A percentile compares a stretch with the other conserved stretches of the same genome.
Conservation (phyloP, 1,284 basidiomycete species). For the Fomitopsis schrenkii region DNA sequence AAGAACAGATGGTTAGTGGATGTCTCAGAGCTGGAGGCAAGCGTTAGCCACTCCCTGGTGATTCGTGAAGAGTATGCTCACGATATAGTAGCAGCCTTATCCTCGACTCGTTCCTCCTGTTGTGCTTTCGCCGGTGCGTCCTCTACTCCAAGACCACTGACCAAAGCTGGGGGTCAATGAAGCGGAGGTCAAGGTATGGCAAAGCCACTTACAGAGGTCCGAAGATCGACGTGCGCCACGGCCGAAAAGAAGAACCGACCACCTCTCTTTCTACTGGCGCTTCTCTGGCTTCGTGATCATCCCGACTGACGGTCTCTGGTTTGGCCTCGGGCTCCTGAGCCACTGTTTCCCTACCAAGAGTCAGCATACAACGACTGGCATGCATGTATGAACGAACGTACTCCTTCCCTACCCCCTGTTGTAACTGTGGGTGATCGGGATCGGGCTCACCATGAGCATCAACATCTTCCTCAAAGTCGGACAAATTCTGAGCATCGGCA, state of each 20-base stretch:
- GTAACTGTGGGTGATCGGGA: conserved; percentile 1
- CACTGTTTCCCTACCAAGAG: neutral
- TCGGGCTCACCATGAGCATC: conserved; percentile 23
- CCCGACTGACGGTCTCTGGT: neutral
- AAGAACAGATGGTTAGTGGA: conserved; percentile 8
- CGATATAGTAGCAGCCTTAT: neutral
- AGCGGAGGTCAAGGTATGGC: neutral
- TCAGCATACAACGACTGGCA: neutral
- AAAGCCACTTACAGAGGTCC: conserved; percentile 28
- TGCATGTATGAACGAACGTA: neutral
- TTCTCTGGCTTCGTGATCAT: too few species aligned
- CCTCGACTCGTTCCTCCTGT: neutral
- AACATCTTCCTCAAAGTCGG: conserved; percentile 53
- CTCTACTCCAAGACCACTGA: conserved; percentile 6
- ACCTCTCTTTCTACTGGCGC: too few species aligned
- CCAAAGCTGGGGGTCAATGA: neutral
- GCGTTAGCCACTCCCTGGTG: neutral
- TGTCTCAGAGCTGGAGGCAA: neutral
- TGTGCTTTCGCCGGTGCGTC: neutral
- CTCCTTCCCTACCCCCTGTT: neutral
- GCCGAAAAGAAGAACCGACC: neutral
- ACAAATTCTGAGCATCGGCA: conserved; percentile 34
- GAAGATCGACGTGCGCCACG: conserved; percentile 28
- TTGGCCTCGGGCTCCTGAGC: neutral
- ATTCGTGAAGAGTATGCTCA: neutral